Base-by-base conservation (phyloP, 495 filamentous ascomycete genomes). In the Rostrohypoxylon terebratum region DNA sequence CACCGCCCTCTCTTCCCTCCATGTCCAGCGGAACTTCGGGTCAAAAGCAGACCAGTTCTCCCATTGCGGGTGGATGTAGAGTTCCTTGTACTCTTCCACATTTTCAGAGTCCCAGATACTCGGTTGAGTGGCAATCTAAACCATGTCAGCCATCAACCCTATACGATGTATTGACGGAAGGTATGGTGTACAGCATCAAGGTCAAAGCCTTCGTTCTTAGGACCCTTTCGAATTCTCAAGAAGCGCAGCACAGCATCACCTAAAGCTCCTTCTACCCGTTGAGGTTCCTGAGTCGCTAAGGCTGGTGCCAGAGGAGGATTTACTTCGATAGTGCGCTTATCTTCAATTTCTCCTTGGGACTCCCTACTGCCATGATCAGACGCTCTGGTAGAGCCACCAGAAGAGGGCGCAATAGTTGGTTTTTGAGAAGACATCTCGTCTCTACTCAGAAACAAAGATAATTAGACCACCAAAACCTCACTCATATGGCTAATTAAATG, bases 101-200 rank as follows among this genome's bases (percentile, higher is more conserved):
- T 70, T 69, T 65, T 73, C 75, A 10, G 75, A 75, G 44, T 77
- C 75, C 75, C 75, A 77, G 36, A 77, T 77, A 42, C 75, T 77
- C 14, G 68, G 72, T 57, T 77, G 75, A 9, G 75, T 77, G 14
- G 75, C 75, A 40, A 72, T 68, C 72, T 75, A 34, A n/a, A 58
- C 40, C 28, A 54, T 20, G 50, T 72, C 23, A 75, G 65, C 25
- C 11, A 23, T 31, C n/a, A n/a, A n/a, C n/a, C n/a, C n/a, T n/a
- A n/a, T n/a, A n/a, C n/a, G n/a, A n/a, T n/a, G n/a, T n/a, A n/a
- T n/a, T n/a, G n/a, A n/a, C n/a, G n/a, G n/a, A 44, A 50, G 23
- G 25, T 18, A n/a, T 63, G 38, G 58, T 61, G 18, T 69, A 77
- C 75, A 54, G 75, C 51, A 54, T 77, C 75, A 4, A 73, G 73